These are phyloP conservation scores for Coemansia erecta DNA, from an alignment of 192 early-diverging fungal genomes.

Conservation along the genomic window DNA sequence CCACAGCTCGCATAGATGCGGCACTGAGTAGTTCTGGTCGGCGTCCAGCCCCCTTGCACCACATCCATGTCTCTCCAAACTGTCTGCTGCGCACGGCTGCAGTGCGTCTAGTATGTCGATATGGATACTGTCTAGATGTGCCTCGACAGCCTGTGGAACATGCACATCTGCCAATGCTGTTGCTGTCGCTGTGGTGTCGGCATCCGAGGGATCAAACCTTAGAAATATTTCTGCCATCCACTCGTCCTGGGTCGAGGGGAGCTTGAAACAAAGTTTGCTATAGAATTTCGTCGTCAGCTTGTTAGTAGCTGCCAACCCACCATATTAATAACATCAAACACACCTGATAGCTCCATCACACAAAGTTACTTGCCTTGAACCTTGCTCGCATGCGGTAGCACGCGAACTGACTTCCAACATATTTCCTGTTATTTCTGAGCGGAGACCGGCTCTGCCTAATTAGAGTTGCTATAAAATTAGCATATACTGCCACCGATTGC, in stretches of 20 bases:
- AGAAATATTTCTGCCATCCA: slow-evolving; percentile 24
- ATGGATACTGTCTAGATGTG: slow-evolving; percentile 9
- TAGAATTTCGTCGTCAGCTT: background rate
- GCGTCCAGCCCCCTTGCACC: background rate
- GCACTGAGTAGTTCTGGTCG: background rate
- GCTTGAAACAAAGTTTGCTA: slow-evolving; percentile 28
- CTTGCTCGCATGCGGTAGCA: background rate
- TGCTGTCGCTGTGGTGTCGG: background rate
- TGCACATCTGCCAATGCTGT: background rate
- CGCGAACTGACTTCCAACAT: too few species aligned
- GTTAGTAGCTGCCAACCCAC: background rate
- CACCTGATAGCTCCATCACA: too few species aligned
- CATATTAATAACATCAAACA: too few species aligned
- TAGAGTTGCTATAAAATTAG: too few species aligned
- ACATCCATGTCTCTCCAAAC: too few species aligned
- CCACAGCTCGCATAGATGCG: slow-evolving; percentile 37
- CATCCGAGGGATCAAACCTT: slow-evolving; percentile 20
- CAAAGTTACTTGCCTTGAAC: too few species aligned
- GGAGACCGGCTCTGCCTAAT: too few species aligned
- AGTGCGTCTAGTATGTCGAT: slow-evolving; percentile 32
- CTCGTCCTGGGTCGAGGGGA: slow-evolving; percentile 25
- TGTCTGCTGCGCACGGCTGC: slow-evolving; percentile 1
- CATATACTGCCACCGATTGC: too few species aligned
- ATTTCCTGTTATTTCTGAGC: too few species aligned
- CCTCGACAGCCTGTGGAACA: slow-evolving; percentile 5